Evolutionary conservation across 108 stramenopile species (phyloP).

Genomic region (Schizochytrium sp.): DNA sequence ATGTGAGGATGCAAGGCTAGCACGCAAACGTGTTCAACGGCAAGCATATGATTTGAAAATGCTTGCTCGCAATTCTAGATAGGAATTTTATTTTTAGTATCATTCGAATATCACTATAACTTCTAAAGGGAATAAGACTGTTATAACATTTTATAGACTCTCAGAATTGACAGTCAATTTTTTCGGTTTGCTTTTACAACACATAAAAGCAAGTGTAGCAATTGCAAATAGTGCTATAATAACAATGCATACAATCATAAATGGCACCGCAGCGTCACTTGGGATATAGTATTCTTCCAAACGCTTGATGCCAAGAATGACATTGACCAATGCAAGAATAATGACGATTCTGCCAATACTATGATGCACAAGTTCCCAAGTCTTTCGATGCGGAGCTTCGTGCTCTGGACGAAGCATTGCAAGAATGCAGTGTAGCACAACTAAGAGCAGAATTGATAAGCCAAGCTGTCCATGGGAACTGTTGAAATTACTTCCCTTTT

Average conservation of each 20-base stretch:
- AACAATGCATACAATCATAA: no score
- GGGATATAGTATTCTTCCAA: neutral
- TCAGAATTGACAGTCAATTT: no score
- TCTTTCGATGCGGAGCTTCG: neutral
- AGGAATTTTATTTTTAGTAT: no score
- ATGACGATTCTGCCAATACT: neutral
- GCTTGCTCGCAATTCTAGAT: no score
- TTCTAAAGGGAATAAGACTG: no score
- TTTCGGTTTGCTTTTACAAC: no score
- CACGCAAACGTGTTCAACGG: neutral
- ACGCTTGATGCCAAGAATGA: neutral
- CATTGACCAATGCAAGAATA: neutral
- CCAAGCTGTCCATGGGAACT: conserved; percentile 8
- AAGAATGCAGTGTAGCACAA: neutral
- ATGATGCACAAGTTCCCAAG: neutral
- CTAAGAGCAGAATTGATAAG: neutral
- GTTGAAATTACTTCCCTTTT: neutral
- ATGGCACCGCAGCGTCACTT: neutral
- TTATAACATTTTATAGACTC: no score
- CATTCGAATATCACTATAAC: no score
- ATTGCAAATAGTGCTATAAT: no score
- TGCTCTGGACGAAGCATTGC: neutral
- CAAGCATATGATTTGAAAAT: neutral
- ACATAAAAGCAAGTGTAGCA: no score
- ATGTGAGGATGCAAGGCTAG: neutral